Evolutionary conservation across 2,329 filamentous ascomycete genomes (phyloP).

Genomic region (Pezicula radicicola): DNA sequence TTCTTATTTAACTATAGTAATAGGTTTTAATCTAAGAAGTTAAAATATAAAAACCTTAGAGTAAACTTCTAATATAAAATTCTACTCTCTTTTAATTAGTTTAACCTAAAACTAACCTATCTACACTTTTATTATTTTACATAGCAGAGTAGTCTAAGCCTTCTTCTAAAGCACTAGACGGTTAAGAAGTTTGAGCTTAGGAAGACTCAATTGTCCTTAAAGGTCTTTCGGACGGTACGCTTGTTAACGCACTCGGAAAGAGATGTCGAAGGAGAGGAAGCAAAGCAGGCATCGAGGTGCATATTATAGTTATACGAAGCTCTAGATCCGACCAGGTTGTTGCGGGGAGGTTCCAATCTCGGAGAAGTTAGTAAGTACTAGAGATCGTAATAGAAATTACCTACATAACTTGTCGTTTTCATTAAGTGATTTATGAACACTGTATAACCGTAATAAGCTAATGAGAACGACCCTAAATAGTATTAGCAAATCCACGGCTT

Average conservation of each 20-base stretch:
- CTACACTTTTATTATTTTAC: no score
- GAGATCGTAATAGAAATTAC: not conserved
- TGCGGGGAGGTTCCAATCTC: not conserved
- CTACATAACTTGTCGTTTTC: not conserved
- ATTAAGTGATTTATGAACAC: not conserved
- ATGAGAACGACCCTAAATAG: not conserved
- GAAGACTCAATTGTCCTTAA: no score
- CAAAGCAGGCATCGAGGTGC: not conserved
- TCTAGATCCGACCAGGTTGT: not conserved
- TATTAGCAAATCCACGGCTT: not conserved
- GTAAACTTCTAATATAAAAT: no score
- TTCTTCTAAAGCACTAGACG: no score
- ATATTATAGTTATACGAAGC: not conserved
- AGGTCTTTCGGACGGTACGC: no score
- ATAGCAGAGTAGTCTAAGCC: no score
- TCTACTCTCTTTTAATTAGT: no score
- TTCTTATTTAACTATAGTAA: no score
- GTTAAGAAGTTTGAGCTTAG: no score
- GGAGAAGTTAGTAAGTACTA: not conserved
- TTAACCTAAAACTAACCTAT: no score
- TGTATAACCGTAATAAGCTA: not conserved
- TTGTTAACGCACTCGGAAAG: not conserved
- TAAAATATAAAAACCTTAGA: no score
- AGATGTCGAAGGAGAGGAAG: not conserved
- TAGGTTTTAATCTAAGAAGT: no score